Evolutionary conservation across 2,329 filamentous ascomycete genomes (phyloP).

Genomic region (Aspergillus sp.): DNA sequence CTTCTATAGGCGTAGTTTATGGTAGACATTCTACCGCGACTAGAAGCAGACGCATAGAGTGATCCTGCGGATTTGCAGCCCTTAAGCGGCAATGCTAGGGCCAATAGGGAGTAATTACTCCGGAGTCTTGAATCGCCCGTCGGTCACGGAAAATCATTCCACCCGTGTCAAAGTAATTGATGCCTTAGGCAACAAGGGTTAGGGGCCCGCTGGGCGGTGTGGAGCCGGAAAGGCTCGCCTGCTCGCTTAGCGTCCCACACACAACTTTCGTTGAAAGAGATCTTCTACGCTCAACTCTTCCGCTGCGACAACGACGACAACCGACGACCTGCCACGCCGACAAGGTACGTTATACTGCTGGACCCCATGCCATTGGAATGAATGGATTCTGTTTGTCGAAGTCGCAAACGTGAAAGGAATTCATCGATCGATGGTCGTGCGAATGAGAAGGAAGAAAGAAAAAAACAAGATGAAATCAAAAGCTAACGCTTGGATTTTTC

Average conservation of each 20-base stretch:
- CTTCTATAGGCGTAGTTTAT: no score
- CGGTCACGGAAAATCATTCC: no score
- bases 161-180: not conserved
- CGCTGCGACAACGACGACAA: constrained; percentile 35
- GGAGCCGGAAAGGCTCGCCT: constrained; percentile 25
- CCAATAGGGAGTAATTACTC: no score
- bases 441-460: no score
- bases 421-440: no score
- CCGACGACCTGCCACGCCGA: constrained; percentile 37
- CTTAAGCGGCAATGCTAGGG: no score
- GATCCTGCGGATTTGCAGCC: no score
- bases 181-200: constrained; percentile 7
- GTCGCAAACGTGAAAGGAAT: no score
- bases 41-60: no score
- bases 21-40: no score
- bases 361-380: not conserved
- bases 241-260: constrained; percentile 37
- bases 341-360: constrained; percentile 31
- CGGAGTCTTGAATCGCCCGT: no score
- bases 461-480: not conserved
- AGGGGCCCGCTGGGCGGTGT: not conserved
- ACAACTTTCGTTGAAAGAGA: constrained; percentile 25
- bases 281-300: constrained; percentile 28
- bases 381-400: not conserved
- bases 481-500: constrained; percentile 4